Percentiles rank a stretch among this genome's conserved stretches.
phyloP scores from a whole-genome alignment of 164 flowering plant species.

The Vitis rupestris region DNA sequence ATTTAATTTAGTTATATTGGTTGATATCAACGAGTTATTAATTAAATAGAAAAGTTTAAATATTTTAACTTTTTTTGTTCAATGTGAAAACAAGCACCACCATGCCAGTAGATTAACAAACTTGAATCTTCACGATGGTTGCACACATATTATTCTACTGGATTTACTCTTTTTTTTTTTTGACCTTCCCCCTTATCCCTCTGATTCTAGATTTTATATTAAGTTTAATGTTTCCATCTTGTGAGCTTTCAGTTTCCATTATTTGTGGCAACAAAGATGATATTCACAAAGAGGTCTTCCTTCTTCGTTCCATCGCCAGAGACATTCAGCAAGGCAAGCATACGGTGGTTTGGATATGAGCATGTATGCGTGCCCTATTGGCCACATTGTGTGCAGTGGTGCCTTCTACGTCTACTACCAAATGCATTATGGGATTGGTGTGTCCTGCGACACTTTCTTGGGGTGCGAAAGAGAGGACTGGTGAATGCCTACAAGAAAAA shows the following conservation, averaged over 20 bases:
- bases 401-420: constrained; percentile 14
- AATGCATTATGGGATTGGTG: constrained; percentile 14
- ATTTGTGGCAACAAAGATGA: constrained; percentile 44
- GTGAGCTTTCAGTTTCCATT: constrained; percentile 29
- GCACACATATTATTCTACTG: too few relatives aligned
- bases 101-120: too few relatives aligned
- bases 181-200: too few relatives aligned
- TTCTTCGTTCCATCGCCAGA: constrained; percentile 32
- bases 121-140: too few relatives aligned
- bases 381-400: constrained; percentile 33
- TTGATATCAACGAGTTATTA: too few relatives aligned
- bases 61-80: too few relatives aligned
- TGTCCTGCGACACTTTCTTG: constrained; percentile 17
- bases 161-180: too few relatives aligned
- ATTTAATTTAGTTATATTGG: too few relatives aligned
- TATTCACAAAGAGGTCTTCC: constrained; percentile 24
- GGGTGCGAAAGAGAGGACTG: constrained; percentile 22
- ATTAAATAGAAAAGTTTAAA: too few relatives aligned
- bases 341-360: constrained; percentile 35
- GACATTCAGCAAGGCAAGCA: constrained; percentile 33
- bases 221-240: not conserved
- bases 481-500: not conserved
- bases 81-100: too few relatives aligned
- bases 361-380: constrained; percentile 29
- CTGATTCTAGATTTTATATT: too few relatives aligned